Base-by-base conservation (phyloP, 2,329 filamentous ascomycete genomes). In the Leptographium lundbergii region DNA sequence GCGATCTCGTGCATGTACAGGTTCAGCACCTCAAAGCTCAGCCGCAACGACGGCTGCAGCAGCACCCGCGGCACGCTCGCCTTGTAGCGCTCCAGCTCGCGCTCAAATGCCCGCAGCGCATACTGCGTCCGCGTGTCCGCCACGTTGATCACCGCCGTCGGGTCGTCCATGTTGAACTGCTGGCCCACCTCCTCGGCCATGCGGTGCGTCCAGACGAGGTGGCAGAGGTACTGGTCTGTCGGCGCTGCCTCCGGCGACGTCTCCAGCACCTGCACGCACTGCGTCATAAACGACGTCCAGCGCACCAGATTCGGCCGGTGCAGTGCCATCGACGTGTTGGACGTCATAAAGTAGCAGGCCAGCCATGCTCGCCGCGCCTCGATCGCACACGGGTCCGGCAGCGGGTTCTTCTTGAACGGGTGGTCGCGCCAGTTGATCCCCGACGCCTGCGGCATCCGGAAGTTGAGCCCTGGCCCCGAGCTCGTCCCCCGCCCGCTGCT, bases 1-100 rank as follows among this genome's bases (percentile, higher is more conserved):
- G 81, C 84, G 58, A 88, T 81, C 69, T 91, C 88, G 68, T 91
- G 86, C 74, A 91, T 84, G 67, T 88, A 90, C 3, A 91, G 73
- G 62, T 78, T 86, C 42, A 89, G 69, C 2, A 86, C 79, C 63
- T 85, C 75, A 63, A 88, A 84, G 61, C 81, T 80, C 63, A 90
- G 78, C 22, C 74, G 73, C 53, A 90, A 73, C 0, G 81, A 77
- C n/a, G 81, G 74, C 59, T 77, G 76, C 65, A 79, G 77, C 39
- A 79, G 66, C 7, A 81, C 77, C 42, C 71, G 69, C 0, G 80
- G 75, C 14, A 86, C 75, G n/a, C 75, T 72, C 17, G 72, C 74
- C 55, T 74, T 74, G 72, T 86, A 87, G 62, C 79, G 78, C 22
- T 82, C 77, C 19, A 90, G 69, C 52, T 87, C 79, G 52, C 79